Conservation (phyloP, 2,329 filamentous ascomycete genomes). For the Hypoxylon sp. region DNA sequence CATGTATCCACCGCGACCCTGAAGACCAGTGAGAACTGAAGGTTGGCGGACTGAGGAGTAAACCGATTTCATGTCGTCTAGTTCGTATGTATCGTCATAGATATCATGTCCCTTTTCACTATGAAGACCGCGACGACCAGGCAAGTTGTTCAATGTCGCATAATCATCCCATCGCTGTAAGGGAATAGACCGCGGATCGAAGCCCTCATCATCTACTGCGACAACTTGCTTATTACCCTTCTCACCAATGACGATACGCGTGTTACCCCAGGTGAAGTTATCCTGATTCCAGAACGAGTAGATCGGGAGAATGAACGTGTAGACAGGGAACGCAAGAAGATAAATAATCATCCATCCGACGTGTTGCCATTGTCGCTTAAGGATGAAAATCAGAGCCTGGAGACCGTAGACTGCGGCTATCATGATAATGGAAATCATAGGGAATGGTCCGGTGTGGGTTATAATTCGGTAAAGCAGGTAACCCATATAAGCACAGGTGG, state of each 20-base stretch:
- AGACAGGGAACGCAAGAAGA: slow-evolving; percentile 93
- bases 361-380: slow-evolving; percentile 98
- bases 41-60: slow-evolving; percentile 93
- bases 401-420: slow-evolving; percentile 94
- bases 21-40: slow-evolving; percentile 89
- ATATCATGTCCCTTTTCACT: slow-evolving; percentile 74
- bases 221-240: slow-evolving; percentile 92
- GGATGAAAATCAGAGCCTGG: slow-evolving; percentile 94
- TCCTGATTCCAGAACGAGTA: slow-evolving; percentile 99
- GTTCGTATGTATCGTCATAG: slow-evolving; percentile 88
- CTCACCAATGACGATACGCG: slow-evolving; percentile 95
- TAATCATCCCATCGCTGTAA: slow-evolving; percentile 99
- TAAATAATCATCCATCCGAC: slow-evolving; percentile 99
- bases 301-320: slow-evolving; percentile 89
- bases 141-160: slow-evolving; percentile 85
- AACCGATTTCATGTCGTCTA: slow-evolving; percentile 97
- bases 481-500: slow-evolving; percentile 86
- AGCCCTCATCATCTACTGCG: slow-evolving; percentile 85
- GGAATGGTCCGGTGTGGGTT: slow-evolving; percentile 79
- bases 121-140: slow-evolving; percentile 84
- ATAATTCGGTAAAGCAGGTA: slow-evolving; percentile 89
- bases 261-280: slow-evolving; percentile 99
- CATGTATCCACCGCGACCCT: slow-evolving; percentile 79
- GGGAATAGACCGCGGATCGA: slow-evolving; percentile 92
- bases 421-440: slow-evolving; percentile 89